These are phyloP conservation scores for Physcomitrium patens DNA, from an alignment of 225 moss, liverwort and hornwort species.

Conservation along the genomic window DNA sequence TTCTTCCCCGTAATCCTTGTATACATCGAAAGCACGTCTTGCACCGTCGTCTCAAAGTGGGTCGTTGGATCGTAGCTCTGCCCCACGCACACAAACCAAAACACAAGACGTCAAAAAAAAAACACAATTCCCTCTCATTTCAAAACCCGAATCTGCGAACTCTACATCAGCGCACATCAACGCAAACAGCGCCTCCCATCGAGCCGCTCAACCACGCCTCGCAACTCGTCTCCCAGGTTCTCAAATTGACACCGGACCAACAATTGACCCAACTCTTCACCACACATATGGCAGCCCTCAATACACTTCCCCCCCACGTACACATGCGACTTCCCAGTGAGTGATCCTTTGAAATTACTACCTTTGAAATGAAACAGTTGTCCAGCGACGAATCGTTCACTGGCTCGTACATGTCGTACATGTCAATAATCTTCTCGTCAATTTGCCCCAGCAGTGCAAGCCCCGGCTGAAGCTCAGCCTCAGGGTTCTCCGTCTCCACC, in stretches of 20 bases:
- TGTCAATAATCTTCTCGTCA: conserved; percentile 62
- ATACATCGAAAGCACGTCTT: conserved; percentile 74
- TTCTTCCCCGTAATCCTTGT: conserved; percentile 71
- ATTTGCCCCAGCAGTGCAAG: conserved; percentile 65
- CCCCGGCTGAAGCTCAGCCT: conserved; percentile 67
- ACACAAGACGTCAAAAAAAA: no score
- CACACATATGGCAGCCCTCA: neutral
- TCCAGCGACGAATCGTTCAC: conserved; percentile 64
- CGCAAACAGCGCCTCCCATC: no score
- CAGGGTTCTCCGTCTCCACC: conserved; percentile 73
- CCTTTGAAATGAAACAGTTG: conserved; percentile 71
- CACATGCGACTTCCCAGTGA: neutral
- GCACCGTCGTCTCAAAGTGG: conserved; percentile 76
- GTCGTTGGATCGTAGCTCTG: conserved; percentile 82
- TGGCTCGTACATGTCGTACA: conserved; percentile 76
- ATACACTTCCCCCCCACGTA: neutral
- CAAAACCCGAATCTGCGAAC: no score
- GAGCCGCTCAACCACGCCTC: no score
- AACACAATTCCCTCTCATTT: no score
- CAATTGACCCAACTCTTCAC: no score
- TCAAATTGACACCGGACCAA: no score
- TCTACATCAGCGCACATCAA: no score
- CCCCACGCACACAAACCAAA: conserved; percentile 5
- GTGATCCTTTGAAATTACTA: conserved; percentile 8
- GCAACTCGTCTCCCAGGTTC: no score